These are phyloP conservation scores for Barbatosphaeria neglecta DNA, from an alignment of 495 filamentous ascomycete species.

Conservation along the genomic window DNA sequence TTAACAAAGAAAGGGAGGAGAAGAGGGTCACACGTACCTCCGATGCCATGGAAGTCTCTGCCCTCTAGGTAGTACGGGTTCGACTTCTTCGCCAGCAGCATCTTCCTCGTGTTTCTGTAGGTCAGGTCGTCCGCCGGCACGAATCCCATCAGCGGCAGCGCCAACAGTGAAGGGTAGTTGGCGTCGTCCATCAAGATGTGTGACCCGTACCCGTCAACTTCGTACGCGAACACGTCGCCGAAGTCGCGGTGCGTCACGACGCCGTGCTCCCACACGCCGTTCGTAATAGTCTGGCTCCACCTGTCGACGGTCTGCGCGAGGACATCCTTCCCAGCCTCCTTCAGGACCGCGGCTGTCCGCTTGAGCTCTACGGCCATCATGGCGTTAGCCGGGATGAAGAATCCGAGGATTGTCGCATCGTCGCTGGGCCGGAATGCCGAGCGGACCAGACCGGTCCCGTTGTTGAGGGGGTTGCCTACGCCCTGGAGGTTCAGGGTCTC, in stretches of 20 bases:
- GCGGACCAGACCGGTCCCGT: slow-evolving; percentile 72
- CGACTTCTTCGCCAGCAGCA: slow-evolving; percentile 65
- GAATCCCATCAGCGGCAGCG: slow-evolving; percentile 82
- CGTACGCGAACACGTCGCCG: slow-evolving; percentile 88
- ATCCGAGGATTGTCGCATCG: slow-evolving; percentile 90
- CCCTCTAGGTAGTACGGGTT: slow-evolving; percentile 89
- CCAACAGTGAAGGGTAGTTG: slow-evolving; percentile 82
- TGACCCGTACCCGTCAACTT: slow-evolving; percentile 92
- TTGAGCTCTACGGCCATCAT: slow-evolving; percentile 89
- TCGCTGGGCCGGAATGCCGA: slow-evolving; percentile 95
- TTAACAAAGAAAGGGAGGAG: neutral
- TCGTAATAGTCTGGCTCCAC: slow-evolving; percentile 57
- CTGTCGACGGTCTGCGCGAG: slow-evolving; percentile 43
- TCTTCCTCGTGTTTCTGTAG: slow-evolving; percentile 84
- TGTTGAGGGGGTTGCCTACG: slow-evolving; percentile 80
- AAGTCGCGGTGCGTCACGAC: slow-evolving; percentile 73
- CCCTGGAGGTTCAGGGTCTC: slow-evolving; percentile 80
- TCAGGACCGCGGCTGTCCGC: slow-evolving; percentile 59
- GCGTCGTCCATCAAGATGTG: slow-evolving; percentile 94
- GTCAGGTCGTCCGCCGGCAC: slow-evolving; percentile 49
- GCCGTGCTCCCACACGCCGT: slow-evolving; percentile 79
- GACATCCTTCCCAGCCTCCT: slow-evolving; percentile 38
- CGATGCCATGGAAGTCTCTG: slow-evolving; percentile 73
- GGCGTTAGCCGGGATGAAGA: slow-evolving; percentile 92
- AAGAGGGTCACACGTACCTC: slow-evolving; percentile 39